These are phyloP conservation scores for Leccinum pachyderme DNA, from an alignment of 1,284 basidiomycete genomes.

Conservation along the genomic window DNA sequence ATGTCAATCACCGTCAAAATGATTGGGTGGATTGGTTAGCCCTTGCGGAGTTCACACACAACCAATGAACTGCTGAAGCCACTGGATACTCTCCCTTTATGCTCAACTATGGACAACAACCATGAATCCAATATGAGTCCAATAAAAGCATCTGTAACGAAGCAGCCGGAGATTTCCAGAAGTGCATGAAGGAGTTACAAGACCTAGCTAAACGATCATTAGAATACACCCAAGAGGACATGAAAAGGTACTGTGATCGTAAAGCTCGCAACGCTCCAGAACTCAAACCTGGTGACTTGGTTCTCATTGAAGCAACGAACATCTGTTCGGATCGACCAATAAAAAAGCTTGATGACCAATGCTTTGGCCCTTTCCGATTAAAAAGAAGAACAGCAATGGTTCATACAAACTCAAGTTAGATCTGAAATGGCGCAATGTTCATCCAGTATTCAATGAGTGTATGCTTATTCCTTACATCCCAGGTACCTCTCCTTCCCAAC, in stretches of 20 bases:
- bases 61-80: background rate
- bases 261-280: no score
- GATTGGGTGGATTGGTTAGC: no score
- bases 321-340: no score
- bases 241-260: background rate
- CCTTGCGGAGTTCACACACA: background rate
- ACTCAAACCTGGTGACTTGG: no score
- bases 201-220: background rate
- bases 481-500: no score
- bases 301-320: no score
- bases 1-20: no score
- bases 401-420: background rate
- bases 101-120: no score
- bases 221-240: no score
- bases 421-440: background rate
- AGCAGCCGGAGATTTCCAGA: background rate
- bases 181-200: background rate
- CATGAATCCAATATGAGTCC: no score
- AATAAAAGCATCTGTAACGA: background rate
- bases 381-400: background rate
- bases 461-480: background rate
- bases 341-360: no score
- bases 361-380: background rate
- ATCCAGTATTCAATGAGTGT: background rate
- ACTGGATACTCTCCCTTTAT: no score